phyloP scores from a whole-genome alignment of 768 basidiomycete species.

The Wakefieldia striispora region DNA sequence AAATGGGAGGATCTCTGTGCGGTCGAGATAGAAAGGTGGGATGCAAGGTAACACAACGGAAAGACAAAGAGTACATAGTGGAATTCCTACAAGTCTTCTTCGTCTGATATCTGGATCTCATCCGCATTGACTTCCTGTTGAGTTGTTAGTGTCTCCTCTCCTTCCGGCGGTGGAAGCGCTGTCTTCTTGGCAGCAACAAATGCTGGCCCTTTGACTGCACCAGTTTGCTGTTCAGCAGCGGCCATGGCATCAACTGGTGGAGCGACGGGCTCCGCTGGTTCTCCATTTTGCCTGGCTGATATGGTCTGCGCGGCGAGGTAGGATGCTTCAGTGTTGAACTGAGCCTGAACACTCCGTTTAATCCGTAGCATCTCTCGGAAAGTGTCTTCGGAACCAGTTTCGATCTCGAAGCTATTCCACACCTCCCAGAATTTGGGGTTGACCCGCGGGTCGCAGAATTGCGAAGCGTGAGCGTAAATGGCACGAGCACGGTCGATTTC shows the following conservation, averaged over 20 bases:
- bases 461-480: conserved; percentile 95
- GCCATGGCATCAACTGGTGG: conserved; percentile 79
- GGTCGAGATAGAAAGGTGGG: conserved; percentile 76
- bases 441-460: conserved; percentile 96
- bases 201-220: conserved; percentile 54
- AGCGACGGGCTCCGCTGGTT: conserved; percentile 43
- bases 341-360: conserved; percentile 96
- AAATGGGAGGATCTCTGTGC: conserved; percentile 78
- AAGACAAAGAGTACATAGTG: conserved; percentile 13
- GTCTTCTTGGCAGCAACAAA: conserved; percentile 78
- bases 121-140: conserved; percentile 55
- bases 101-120: conserved; percentile 88
- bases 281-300: conserved; percentile 59
- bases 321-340: conserved; percentile 96
- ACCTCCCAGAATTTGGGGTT: conserved; percentile 93
- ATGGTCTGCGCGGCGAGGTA: conserved; percentile 90
- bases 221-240: conserved; percentile 68
- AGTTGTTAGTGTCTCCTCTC: conserved; percentile 31
- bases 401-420: conserved; percentile 98
- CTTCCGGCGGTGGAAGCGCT: conserved; percentile 39
- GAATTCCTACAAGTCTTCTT: conserved; percentile 57
- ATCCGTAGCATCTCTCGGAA: conserved; percentile 95
- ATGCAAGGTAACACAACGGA: conserved; percentile 30
- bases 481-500: conserved; percentile 98
- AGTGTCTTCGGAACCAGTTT: conserved; percentile 97